Base-by-base conservation (phyloP, 306 rosid genomes). In the Begonia loranthoides region DNA sequence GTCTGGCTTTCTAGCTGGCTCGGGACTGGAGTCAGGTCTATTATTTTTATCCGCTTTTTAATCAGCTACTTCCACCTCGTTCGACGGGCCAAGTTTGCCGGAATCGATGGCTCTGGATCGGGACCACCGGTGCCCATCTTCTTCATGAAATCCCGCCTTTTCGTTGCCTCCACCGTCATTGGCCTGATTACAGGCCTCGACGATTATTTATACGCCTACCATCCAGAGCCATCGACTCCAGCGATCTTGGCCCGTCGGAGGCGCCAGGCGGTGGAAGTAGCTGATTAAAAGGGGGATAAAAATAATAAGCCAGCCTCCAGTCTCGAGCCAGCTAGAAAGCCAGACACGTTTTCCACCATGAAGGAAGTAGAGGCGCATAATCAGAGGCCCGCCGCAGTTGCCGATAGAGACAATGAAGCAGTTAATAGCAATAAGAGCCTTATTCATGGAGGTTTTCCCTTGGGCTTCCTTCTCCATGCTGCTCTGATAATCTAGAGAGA, bases 311-410 rank as follows among this genome's bases (percentile, higher is more conserved):
- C 71, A 84, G 50, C 79, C 87, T 10, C 65, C 79, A 34, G 89
- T 78, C 58, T 75, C 46, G 33, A 84, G 86, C 61, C 50, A 68
- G 73, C 74, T 44, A 4, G 81, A 75, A 9, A 84, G 76, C 87
- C 89, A 80, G 36, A 80, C 70, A 1, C 90, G 76, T 0, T 73
- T 28, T 60, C 94, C 86, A 45, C 94, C 89, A 14, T 74, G 81
- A 65, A 80, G 5, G 76, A 73, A 84, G 69, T 84, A 84, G 55
- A 84, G 89, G 28, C 94, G 80, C 76, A 64, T 64, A 2, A 78
- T 36, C 51, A 84, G 54, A 9, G 89, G 94, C n/a, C 86, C 89
- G 5, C 83, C 86, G 62, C 61, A 15, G 60, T 52, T 56, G 2
- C 95, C 96, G 14, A 79, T 5, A 22, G 63, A 9, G 4, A 87